Percentiles rank a stretch among this genome's conserved stretches.
Conservation (phyloP, 306 rosid species). For the Dalbergia cochinchinensis region DNA sequence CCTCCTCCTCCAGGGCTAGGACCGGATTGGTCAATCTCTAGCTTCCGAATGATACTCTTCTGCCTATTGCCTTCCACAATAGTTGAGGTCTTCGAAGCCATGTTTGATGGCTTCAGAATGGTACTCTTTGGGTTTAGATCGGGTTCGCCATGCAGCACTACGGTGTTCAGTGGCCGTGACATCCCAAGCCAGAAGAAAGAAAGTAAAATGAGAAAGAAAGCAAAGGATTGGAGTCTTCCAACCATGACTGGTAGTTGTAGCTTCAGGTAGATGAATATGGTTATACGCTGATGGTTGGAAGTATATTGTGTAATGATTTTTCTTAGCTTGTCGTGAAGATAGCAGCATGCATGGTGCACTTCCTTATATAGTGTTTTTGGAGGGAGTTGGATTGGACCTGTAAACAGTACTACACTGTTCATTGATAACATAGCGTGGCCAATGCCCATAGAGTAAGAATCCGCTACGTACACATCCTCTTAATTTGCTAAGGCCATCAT, state of each 20-base stretch:
- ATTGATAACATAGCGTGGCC: not conserved
- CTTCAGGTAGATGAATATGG: too few relatives aligned
- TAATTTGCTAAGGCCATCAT: not conserved
- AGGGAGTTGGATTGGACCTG: not conserved
- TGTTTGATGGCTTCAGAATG: conserved; percentile 27
- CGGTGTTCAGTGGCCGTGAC: conserved; percentile 44
- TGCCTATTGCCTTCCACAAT: conserved; percentile 21
- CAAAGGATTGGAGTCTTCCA: conserved; percentile 40
- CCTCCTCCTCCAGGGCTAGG: conserved; percentile 62
- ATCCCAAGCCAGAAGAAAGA: conserved; percentile 42
- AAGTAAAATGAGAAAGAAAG: conserved; percentile 36
- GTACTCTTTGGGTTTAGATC: conserved; percentile 12
- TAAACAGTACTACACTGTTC: not conserved
- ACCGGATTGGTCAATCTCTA: conserved; percentile 40
- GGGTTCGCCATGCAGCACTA: not conserved
- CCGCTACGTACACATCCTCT: not conserved
- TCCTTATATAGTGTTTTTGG: conserved; percentile 48
- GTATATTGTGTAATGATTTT: not conserved
- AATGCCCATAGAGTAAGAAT: not conserved
- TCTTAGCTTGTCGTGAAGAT: conserved; percentile 8
- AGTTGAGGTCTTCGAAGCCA: conserved; percentile 14
- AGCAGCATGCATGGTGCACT: conserved; percentile 22
- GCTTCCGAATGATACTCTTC: not conserved
- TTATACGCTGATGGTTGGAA: not conserved
- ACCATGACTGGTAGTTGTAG: conserved; percentile 39